Conservation (phyloP, 345 rosid species). For the Lenwebbia sp. region DNA sequence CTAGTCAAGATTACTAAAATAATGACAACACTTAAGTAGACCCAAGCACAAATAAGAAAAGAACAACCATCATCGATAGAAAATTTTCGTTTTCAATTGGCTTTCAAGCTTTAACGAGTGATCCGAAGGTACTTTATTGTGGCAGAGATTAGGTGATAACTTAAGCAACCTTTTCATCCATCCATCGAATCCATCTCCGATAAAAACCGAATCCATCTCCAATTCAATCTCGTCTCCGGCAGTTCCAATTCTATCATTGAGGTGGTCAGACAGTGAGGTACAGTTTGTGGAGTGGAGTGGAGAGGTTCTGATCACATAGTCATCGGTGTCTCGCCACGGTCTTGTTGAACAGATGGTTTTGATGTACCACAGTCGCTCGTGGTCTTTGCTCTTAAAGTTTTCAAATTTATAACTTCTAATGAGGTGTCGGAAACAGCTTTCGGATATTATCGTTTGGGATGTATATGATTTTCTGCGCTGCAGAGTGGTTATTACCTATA, state of each 20-base stretch:
- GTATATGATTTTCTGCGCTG: neutral
- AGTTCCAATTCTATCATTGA: neutral
- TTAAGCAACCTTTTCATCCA: neutral
- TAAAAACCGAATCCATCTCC: neutral
- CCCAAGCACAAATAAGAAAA: neutral
- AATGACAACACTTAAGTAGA: neutral
- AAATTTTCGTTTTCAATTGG: neutral
- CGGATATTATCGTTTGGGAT: neutral
- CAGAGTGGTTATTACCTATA: neutral
- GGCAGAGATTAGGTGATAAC: neutral
- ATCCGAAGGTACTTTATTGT: neutral
- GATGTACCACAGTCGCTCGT: neutral
- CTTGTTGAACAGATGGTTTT: neutral
- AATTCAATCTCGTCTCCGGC: neutral
- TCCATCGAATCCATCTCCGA: neutral
- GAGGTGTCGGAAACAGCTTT: neutral
- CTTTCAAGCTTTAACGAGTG: neutral
- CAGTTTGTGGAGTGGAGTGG: neutral
- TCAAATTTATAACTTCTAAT: neutral
- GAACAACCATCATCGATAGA: neutral
- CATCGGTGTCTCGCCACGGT: neutral
- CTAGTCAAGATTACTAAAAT: neutral
- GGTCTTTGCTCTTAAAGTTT: neutral
- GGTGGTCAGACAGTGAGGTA: neutral
- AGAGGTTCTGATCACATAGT: neutral